Evolutionary conservation across 2,329 filamentous ascomycete species (phyloP), one percentile per base, ranked within the genome.

Genomic region (Zopfia rhizophila): DNA sequence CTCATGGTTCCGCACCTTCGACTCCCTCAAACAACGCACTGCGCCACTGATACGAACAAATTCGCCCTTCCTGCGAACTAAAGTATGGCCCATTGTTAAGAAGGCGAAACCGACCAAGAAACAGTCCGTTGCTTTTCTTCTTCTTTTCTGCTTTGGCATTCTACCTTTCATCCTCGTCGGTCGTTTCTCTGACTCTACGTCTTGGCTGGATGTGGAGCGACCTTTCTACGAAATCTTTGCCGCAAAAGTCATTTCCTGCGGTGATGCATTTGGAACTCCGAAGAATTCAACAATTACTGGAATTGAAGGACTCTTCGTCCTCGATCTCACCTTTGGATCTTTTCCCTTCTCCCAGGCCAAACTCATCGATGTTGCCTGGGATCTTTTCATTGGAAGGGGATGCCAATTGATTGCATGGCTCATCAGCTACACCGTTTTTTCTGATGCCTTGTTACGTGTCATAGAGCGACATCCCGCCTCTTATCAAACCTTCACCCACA

Each of bases 281-380:
- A 25, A 48, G 29, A 59, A 55, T 29, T 42, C 51, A 12, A 57
- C 54, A 7, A 45, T 54, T 2, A 37, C 31, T 11, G 66, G 65
- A 3, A 48, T 65, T 4, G 60, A 66, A 24, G 55, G 50, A 6
- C 35, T 70, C 1, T 70, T 69, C 23, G 55, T 63, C 12, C 50
- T 70, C 4, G 66, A 68, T 39, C 18, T 27, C 3, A 61, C 56
- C 0, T 62, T 46, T 22, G 67, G 65, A 1, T 32, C 22, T 0
- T 62, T 64, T 14, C 38, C 60, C 0, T 72, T 73, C 35, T 51
- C 62, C 7, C 55, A 58, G 7, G 71, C 57, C 11, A 73, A 73
- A 37, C 49, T 61, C 2, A 63, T 73, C n/a, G 69, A 72, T 38
- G 58, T 69, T 5, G 38, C 48, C 1, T 73, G 69, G 69, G 70